A percentile compares a stretch with the other conserved stretches of the same genome.
Evolutionary conservation across 176 grass and related monocot genomes (phyloP).

Genomic region (Coix lacrymajobi): DNA sequence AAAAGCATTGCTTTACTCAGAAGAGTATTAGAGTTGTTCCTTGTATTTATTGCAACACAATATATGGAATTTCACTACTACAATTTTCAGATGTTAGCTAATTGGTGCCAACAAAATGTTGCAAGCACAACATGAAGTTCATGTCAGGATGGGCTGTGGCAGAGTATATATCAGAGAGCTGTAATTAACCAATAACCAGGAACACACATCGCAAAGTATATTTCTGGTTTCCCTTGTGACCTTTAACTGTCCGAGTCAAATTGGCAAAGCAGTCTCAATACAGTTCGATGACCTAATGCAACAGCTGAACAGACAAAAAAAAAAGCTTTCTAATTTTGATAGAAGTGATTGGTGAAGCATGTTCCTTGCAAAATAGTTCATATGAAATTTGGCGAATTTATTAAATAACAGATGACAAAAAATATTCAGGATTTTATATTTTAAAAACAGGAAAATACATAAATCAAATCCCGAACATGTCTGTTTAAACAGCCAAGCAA

Average conservation of each 20-base stretch:
- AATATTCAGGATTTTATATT: not conserved
- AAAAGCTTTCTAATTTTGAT: not conserved
- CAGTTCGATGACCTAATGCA: not conserved
- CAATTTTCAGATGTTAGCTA: not conserved
- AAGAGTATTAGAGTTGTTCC: not conserved
- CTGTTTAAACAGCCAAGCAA: not conserved
- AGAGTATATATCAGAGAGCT: not conserved
- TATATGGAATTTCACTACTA: not conserved
- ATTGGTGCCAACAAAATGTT: not conserved
- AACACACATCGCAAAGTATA: not conserved
- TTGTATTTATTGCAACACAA: not conserved
- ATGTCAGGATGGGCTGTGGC: not conserved
- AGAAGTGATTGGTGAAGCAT: not conserved
- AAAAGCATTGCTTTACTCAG: not conserved
- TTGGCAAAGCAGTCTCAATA: not conserved
- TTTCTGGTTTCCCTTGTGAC: not conserved
- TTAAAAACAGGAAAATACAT: not conserved
- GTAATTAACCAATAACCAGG: not conserved
- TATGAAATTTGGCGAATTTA: not conserved
- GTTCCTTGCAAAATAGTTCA: constrained; percentile 1
- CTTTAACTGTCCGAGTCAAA: not conserved
- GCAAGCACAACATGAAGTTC: not conserved
- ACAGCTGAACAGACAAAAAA: not conserved
- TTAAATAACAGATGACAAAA: not conserved
- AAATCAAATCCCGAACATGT: not conserved